phyloP scores from a whole-genome alignment of 202 grass and related monocot species.

The Tripidium arundinaceum region DNA sequence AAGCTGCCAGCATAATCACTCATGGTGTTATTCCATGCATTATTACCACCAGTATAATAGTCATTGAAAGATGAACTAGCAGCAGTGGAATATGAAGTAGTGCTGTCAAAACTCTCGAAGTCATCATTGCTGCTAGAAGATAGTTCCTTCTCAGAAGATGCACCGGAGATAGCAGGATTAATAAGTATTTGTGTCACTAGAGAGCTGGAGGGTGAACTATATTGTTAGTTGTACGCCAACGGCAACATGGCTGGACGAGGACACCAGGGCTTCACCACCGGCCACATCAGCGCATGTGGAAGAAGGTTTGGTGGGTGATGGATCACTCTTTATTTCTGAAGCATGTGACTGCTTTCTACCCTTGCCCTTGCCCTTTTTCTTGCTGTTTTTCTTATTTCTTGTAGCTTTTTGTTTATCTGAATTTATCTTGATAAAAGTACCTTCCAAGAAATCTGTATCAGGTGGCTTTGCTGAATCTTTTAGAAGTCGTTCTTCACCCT shows the following conservation, averaged over 20 bases:
- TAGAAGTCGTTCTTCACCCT: neutral
- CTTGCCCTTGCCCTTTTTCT: neutral
- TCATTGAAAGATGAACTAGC: neutral
- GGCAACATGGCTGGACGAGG: neutral
- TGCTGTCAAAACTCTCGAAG: neutral
- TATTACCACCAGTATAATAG: neutral
- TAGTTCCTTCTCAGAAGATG: neutral
- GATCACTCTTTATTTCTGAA: neutral
- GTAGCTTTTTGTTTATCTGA: neutral
- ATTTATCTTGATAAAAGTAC: neutral
- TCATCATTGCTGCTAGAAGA: neutral
- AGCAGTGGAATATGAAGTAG: neutral
- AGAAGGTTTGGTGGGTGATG: neutral
- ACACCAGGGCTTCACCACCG: neutral
- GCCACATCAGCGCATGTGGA: neutral
- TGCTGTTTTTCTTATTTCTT: neutral
- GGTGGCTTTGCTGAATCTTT: neutral
- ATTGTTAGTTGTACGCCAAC: neutral
- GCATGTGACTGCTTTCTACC: neutral
- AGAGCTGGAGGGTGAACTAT: neutral
- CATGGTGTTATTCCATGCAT: neutral
- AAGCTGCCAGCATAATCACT: neutral
- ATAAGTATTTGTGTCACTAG: neutral
- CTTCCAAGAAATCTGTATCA: conserved; percentile 1
- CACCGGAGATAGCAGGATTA: neutral